These are phyloP conservation scores for Porphyridium purpureum DNA, from an alignment of 23 red algal species.

Conservation along the genomic window DNA sequence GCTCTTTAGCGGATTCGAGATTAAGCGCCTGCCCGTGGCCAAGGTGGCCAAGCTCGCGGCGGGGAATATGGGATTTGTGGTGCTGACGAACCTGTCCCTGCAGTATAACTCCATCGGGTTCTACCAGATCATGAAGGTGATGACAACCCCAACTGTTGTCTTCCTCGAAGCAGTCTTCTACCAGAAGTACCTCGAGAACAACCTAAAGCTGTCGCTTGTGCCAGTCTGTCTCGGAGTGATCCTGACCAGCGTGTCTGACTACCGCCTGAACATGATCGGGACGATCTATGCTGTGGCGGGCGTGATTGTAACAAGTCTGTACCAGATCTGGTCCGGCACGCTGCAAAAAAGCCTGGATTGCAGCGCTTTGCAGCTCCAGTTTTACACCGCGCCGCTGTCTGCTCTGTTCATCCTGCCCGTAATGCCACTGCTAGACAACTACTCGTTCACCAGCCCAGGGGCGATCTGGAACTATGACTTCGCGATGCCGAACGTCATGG, in stretches of 20 bases:
- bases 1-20: constrained; percentile 40
- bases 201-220: constrained; percentile 45
- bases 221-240: constrained; percentile 86
- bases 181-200: constrained; percentile 54
- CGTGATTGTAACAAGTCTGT: constrained; percentile 76
- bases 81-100: constrained; percentile 88
- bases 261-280: constrained; percentile 69
- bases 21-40: constrained; percentile 52
- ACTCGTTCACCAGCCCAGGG: constrained; percentile 7
- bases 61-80: constrained; percentile 78
- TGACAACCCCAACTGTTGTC: constrained; percentile 89
- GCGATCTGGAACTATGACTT: constrained; percentile 86
- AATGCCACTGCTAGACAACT: constrained; percentile 73
- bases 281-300: constrained; percentile 56
- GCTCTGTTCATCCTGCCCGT: constrained; percentile 72
- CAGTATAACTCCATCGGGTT: constrained; percentile 92
- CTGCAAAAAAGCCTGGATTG: constrained; percentile 68
- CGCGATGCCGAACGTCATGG: constrained; percentile 4
- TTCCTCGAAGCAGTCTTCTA: constrained; percentile 81
- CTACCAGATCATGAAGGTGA: constrained; percentile 97
- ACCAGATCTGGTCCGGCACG: constrained; percentile 95
- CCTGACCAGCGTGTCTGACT: constrained; percentile 65
- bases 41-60: constrained; percentile 68
- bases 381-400: constrained; percentile 61
- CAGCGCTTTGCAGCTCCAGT: constrained; percentile 70